Conservation (phyloP, 768 basidiomycete genomes). For the Tricholoma bakamatsutake region DNA sequence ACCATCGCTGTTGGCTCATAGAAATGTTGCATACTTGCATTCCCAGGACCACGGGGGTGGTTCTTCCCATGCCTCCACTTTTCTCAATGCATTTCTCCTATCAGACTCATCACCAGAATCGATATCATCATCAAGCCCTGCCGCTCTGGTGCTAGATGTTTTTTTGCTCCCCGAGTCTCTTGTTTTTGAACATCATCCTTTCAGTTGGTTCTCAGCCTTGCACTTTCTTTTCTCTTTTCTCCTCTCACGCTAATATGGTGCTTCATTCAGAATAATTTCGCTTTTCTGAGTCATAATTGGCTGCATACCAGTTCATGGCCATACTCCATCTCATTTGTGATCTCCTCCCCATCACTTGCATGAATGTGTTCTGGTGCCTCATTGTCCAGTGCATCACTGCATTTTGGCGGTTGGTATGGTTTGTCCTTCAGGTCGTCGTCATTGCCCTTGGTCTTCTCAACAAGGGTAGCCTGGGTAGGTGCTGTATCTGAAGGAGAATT, state of each 20-base stretch:
- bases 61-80: conserved; percentile 9
- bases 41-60: not conserved
- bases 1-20: conserved; percentile 8
- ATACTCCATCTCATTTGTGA: conserved; percentile 3
- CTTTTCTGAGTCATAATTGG: not conserved
- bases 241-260: not conserved
- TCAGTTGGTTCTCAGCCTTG: not conserved
- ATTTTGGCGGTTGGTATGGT: too few relatives aligned
- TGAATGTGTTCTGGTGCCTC: too few relatives aligned
- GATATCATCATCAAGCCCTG: not conserved
- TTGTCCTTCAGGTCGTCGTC: too few relatives aligned
- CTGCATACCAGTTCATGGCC: not conserved
- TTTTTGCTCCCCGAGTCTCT: not conserved
- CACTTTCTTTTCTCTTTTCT: not conserved
- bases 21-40: conserved; percentile 2
- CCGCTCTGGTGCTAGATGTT: not conserved
- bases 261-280: not conserved
- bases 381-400: too few relatives aligned
- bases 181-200: not conserved
- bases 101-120: conserved; percentile 6
- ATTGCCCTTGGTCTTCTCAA: too few relatives aligned
- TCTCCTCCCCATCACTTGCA: conserved; percentile 4
- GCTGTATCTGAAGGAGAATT: not conserved
- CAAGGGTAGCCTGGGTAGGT: not conserved
- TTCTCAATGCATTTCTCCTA: conserved; percentile 6